phyloP scores from a whole-genome alignment of 148 eudicot species.

The Pharnaceum exiguum region DNA sequence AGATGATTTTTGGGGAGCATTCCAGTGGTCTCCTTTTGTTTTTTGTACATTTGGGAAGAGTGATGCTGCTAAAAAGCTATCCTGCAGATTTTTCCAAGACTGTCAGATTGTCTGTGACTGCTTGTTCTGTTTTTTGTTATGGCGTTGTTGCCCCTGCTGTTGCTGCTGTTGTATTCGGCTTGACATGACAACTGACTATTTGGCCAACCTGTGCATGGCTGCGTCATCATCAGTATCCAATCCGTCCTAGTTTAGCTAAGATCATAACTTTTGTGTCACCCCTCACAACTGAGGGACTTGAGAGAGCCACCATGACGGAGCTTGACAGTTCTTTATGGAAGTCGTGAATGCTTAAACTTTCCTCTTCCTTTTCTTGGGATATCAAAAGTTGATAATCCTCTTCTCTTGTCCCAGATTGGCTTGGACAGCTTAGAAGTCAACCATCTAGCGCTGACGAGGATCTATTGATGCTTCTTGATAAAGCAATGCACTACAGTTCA shows the following conservation, averaged over 20 bases:
- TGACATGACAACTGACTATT: too few species aligned
- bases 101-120: neutral
- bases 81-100: neutral
- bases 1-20: neutral
- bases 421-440: constrained; percentile 37
- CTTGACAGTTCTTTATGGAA: too few species aligned
- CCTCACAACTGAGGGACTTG: too few species aligned
- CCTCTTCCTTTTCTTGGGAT: neutral
- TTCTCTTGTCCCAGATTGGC: constrained; percentile 43
- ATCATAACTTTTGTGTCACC: too few species aligned
- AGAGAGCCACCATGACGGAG: too few species aligned
- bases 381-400: neutral
- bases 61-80: neutral
- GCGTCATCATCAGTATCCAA: too few species aligned
- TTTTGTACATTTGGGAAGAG: neutral
- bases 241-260: too few species aligned
- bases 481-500: constrained; percentile 28
- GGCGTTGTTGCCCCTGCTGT: too few species aligned
- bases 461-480: constrained; percentile 31
- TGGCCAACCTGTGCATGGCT: too few species aligned
- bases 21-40: neutral
- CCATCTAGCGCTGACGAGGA: constrained; percentile 31
- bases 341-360: neutral
- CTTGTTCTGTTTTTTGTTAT: too few species aligned
- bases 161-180: too few species aligned